phyloP scores from a whole-genome alignment of 2,329 filamentous ascomycete species.

The Alternaria infectoria region DNA sequence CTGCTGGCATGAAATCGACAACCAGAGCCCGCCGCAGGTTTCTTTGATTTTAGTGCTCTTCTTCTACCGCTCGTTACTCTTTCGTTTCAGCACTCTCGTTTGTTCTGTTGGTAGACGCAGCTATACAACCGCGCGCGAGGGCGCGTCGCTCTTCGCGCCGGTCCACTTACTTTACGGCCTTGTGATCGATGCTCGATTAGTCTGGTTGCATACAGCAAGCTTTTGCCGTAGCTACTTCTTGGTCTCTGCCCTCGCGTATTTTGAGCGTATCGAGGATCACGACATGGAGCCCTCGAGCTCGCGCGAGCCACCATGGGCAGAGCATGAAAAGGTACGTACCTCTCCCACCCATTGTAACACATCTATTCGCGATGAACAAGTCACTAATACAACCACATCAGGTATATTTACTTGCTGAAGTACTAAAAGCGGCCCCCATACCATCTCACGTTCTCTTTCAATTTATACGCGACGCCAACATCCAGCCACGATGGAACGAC shows the following conservation, averaged over 20 bases:
- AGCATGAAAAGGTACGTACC: conserved; percentile 55
- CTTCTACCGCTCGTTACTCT: conserved; percentile 32
- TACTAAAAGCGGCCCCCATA: conserved; percentile 56
- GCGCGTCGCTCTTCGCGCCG: conserved; percentile 38
- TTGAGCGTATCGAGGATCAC: conserved; percentile 21
- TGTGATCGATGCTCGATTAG: conserved; percentile 46
- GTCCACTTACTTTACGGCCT: conserved; percentile 41
- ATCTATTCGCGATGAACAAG: neutral
- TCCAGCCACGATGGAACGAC: conserved; percentile 57
- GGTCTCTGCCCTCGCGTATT: conserved; percentile 32
- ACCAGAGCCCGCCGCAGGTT: conserved; percentile 33
- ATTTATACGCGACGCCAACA: conserved; percentile 52
- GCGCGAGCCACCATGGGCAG: conserved; percentile 52
- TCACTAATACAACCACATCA: conserved; percentile 16
- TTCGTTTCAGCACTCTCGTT: conserved; percentile 42
- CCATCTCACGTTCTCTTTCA: conserved; percentile 52
- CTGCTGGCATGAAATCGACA: conserved; percentile 38
- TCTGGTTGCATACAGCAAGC: conserved; percentile 41
- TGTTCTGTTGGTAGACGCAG: conserved; percentile 36
- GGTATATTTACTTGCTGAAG: conserved; percentile 58
- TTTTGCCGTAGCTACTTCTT: conserved; percentile 40
- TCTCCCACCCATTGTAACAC: conserved; percentile 3
- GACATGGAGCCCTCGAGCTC: conserved; percentile 48
- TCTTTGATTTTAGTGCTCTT: conserved; percentile 35
- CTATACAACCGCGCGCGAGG: conserved; percentile 34